Base-by-base conservation (phyloP, 805 yeast species). In the Candida odintsovae region DNA sequence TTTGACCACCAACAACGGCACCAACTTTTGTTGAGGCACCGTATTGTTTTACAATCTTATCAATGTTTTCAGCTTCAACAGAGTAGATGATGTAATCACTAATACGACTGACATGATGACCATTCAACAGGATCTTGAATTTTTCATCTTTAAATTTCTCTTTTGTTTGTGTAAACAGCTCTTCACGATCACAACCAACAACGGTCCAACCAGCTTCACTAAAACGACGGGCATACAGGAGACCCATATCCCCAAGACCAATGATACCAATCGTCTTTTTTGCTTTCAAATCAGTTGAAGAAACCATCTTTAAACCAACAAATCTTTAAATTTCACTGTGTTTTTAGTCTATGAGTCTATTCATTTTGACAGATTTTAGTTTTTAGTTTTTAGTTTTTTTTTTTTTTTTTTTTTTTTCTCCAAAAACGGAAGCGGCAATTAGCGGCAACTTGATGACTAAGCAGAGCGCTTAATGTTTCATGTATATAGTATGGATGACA, bases 211-310 rank as follows among this genome's bases (percentile, higher is more conserved):
- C 97, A 2, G 89, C 90, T 44, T 75, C 73, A 25, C 87, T 72
- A 57, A 94, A 83, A 45, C 83, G 68, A 19, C 75, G 71, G 47
- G 98, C 97, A 60, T 94, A 94, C 57, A 94, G 67, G 33, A 78
- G 69, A 8, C 99, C 99, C 99, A 94, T 94, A 64, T 92, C 98
- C 26, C 99, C 99, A 31, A 92, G 76, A 3, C 99, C 99, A 49
- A 94, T 90, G 52, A 94, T 86, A 2, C 99, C 99, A 40, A 94
- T 77, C 19, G 71, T 72, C 61, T 83, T 84, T 19, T 70, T 52
- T 13, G 47, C 47, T 47, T 73, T 70, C 77, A 75, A 71, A 49
- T 54, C 39, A 8, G 18, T 3, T 11, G 25, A 25, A 13, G 18
- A 13, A 20, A 6, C n/a, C 39, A 33, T 33, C 18, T 16, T 33